These are phyloP conservation scores for Candida insectorum DNA, from an alignment of 805 yeast genomes.

Conservation along the genomic window DNA sequence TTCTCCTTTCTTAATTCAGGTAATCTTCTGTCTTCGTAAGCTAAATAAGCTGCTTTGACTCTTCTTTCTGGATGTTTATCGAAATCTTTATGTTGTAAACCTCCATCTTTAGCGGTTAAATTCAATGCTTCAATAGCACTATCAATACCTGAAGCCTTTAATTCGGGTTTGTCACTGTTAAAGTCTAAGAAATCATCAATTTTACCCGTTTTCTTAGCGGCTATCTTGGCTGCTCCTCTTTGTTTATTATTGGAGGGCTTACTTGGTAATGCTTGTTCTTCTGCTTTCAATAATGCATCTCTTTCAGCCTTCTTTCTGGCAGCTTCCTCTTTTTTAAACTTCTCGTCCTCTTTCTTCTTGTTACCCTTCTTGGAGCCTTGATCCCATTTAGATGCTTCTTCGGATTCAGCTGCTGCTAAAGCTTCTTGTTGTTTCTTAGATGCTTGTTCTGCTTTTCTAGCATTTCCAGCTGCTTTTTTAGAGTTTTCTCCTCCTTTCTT, in stretches of 20 bases:
- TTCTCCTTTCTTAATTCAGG: conserved; percentile 73
- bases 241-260: conserved; percentile 52
- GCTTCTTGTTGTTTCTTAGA: conserved; percentile 52
- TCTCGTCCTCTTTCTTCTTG: conserved; percentile 67
- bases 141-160: conserved; percentile 73
- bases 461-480: conserved; percentile 62
- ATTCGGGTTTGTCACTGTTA: conserved; percentile 46
- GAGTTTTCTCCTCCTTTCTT: conserved; percentile 47
- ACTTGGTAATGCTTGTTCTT: conserved; percentile 60
- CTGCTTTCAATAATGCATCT: conserved; percentile 61
- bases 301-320: conserved; percentile 80
- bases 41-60: conserved; percentile 74
- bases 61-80: conserved; percentile 90
- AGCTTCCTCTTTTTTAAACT: conserved; percentile 71
- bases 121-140: conserved; percentile 76
- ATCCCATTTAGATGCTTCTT: conserved; percentile 65
- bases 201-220: conserved; percentile 56
- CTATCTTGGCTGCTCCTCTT: conserved; percentile 68
- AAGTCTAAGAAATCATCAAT: conserved; percentile 65
- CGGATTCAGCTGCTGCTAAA: conserved; percentile 43
- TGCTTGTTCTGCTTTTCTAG: conserved; percentile 64
- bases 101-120: conserved; percentile 55
- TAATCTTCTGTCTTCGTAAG: conserved; percentile 65
- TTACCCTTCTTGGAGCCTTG: conserved; percentile 67
- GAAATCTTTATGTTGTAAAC: conserved; percentile 57